These are phyloP conservation scores for Aspergillus diversus DNA, from an alignment of 495 filamentous ascomycete species.

Conservation along the genomic window DNA sequence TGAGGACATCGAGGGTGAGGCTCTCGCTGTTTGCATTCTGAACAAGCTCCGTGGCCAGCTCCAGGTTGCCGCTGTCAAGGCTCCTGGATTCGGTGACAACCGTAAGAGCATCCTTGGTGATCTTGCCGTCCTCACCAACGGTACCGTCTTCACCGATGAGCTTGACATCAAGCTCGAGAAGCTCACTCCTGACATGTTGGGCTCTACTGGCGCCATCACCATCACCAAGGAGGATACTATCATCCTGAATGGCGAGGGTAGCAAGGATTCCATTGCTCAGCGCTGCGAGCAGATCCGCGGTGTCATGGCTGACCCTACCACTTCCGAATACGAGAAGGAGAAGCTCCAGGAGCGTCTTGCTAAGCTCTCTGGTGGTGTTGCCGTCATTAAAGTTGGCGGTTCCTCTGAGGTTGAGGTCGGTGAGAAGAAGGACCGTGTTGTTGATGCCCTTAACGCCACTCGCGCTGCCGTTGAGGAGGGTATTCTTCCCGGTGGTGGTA, in stretches of 20 bases:
- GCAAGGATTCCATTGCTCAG: slow-evolving; percentile 91
- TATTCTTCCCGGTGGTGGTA: slow-evolving; percentile 97
- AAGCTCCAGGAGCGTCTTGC: slow-evolving; percentile 99
- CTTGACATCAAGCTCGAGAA: slow-evolving; percentile 99
- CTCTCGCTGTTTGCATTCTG: slow-evolving; percentile 96
- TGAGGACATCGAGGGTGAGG: slow-evolving; percentile 98
- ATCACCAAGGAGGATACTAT: slow-evolving; percentile 99
- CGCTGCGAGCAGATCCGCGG: slow-evolving; percentile 99
- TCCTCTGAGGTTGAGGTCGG: slow-evolving; percentile 96
- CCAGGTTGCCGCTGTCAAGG: slow-evolving; percentile 98
- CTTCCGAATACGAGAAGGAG: slow-evolving; percentile 99
- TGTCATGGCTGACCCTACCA: slow-evolving; percentile 89
- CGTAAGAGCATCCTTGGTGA: slow-evolving; percentile 99
- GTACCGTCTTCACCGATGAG: slow-evolving; percentile 96
- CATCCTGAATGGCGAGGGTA: slow-evolving; percentile 95
- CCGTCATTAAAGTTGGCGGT: slow-evolving; percentile 98
- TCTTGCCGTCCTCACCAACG: slow-evolving; percentile 92
- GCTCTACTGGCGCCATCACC: slow-evolving; percentile 95
- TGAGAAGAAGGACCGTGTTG: slow-evolving; percentile 99
- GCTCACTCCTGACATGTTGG: slow-evolving; percentile 92
- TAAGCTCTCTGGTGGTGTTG: slow-evolving; percentile 98
- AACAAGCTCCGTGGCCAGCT: slow-evolving; percentile 99
- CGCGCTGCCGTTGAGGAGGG: slow-evolving; percentile 98
- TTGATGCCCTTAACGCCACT: slow-evolving; percentile 97
- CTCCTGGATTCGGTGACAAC: slow-evolving; percentile 99